Evolutionary conservation across 2,329 filamentous ascomycete species (phyloP).

Genomic region (Aspergillus sp.): DNA sequence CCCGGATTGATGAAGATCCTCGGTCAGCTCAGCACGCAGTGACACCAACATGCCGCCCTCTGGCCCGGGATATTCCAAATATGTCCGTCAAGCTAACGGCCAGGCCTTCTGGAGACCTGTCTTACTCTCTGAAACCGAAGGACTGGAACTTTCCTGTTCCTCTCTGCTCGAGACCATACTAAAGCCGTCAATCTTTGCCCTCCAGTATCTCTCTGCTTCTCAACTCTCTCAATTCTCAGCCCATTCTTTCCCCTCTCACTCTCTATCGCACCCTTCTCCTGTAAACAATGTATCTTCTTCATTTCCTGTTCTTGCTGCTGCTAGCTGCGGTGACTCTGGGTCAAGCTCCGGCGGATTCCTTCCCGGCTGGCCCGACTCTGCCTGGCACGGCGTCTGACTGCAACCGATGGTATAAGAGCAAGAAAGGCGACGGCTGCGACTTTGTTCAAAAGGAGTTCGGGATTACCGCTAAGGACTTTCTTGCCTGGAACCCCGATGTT

Average conservation of each 20-base stretch:
- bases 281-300: not conserved
- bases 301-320: not conserved
- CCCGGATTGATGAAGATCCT: too few species aligned
- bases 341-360: not conserved
- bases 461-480: slow-evolving; percentile 7
- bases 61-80: too few species aligned
- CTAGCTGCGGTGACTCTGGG: not conserved
- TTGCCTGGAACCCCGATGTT: slow-evolving; percentile 9
- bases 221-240: not conserved
- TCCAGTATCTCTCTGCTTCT: too few species aligned
- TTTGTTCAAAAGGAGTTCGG: not conserved
- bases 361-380: slow-evolving; percentile 6
- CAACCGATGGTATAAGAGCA: slow-evolving; percentile 10
- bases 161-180: too few species aligned
- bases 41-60: too few species aligned
- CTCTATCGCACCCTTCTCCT: not conserved
- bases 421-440: slow-evolving; percentile 11
- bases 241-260: not conserved
- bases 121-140: too few species aligned
- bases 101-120: too few species aligned
- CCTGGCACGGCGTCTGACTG: slow-evolving; percentile 9
- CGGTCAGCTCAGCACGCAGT: too few species aligned
- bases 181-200: too few species aligned
- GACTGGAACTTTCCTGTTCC: too few species aligned
- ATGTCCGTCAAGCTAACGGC: too few species aligned